These are phyloP conservation scores for Rhodotorula sp. DNA, from an alignment of 1,284 basidiomycete genomes.

Conservation along the genomic window DNA sequence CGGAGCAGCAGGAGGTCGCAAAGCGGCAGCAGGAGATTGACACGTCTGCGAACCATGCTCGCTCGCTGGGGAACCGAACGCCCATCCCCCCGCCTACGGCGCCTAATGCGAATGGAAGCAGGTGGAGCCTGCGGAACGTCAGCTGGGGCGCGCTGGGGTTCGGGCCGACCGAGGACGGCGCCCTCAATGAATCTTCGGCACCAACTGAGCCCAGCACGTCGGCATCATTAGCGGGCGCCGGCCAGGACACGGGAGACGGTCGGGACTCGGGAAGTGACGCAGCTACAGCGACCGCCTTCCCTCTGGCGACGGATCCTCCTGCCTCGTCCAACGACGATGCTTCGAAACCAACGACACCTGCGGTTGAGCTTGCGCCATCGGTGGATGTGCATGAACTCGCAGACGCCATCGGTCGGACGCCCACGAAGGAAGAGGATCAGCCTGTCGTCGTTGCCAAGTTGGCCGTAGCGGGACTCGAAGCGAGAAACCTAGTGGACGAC, in stretches of 20 bases:
- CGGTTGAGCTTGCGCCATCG: conserved; percentile 19
- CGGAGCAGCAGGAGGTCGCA: neutral
- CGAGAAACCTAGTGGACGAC: neutral
- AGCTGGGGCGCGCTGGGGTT: conserved; percentile 1
- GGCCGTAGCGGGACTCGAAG: neutral
- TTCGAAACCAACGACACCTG: conserved; percentile 7
- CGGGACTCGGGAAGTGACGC: too few relatives aligned
- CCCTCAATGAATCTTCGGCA: neutral
- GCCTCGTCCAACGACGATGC: neutral
- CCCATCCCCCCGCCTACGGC: too few relatives aligned
- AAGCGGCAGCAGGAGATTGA: neutral
- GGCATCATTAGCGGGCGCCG: neutral
- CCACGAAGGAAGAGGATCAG: neutral
- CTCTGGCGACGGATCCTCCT: too few relatives aligned
- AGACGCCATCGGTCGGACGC: conserved; percentile 19
- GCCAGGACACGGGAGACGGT: neutral
- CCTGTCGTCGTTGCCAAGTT: neutral
- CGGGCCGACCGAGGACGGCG: neutral
- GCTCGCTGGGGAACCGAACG: too few relatives aligned
- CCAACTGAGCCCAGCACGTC: neutral
- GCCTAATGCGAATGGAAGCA: neutral
- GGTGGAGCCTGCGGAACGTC: conserved; percentile 16
- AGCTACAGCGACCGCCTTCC: neutral
- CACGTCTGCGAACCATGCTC: neutral
- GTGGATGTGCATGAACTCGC: conserved; percentile 22